phyloP scores from a whole-genome alignment of 495 filamentous ascomycete species.

The Amorphotheca resinae region DNA sequence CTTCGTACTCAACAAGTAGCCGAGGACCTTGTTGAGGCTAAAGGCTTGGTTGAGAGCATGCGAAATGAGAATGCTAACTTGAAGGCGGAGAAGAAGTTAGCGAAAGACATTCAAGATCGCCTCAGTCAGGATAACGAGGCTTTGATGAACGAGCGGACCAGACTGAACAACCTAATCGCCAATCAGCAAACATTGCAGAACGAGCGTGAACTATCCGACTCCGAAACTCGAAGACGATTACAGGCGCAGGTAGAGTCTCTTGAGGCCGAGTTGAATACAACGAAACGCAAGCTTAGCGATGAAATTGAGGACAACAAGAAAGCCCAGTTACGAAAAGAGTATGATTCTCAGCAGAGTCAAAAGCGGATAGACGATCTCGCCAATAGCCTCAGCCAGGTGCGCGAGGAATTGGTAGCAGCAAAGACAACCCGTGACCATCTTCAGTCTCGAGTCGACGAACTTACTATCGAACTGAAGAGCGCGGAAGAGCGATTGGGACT shows the following conservation, averaged over 20 bases:
- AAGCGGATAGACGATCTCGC: constrained; percentile 84
- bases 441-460: constrained; percentile 73
- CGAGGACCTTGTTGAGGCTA: constrained; percentile 83
- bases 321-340: constrained; percentile 67
- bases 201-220: constrained; percentile 76
- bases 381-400: constrained; percentile 57
- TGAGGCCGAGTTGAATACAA: constrained; percentile 62
- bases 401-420: constrained; percentile 69
- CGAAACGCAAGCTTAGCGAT: constrained; percentile 72
- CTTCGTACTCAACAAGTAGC: constrained; percentile 79
- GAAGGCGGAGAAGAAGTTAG: constrained; percentile 82
- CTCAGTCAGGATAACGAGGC: constrained; percentile 74
- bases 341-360: constrained; percentile 71
- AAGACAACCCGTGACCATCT: constrained; percentile 83
- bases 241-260: constrained; percentile 64
- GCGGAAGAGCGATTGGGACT: constrained; percentile 75
- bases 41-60: constrained; percentile 69
- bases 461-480: constrained; percentile 73
- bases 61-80: constrained; percentile 85
- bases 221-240: constrained; percentile 65
- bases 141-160: constrained; percentile 67
- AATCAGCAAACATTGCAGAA: constrained; percentile 78
- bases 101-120: constrained; percentile 82
- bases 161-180: constrained; percentile 65
- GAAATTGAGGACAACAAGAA: constrained; percentile 77